Conservation (phyloP, 768 basidiomycete genomes). For the Pulveroboletus frians region DNA sequence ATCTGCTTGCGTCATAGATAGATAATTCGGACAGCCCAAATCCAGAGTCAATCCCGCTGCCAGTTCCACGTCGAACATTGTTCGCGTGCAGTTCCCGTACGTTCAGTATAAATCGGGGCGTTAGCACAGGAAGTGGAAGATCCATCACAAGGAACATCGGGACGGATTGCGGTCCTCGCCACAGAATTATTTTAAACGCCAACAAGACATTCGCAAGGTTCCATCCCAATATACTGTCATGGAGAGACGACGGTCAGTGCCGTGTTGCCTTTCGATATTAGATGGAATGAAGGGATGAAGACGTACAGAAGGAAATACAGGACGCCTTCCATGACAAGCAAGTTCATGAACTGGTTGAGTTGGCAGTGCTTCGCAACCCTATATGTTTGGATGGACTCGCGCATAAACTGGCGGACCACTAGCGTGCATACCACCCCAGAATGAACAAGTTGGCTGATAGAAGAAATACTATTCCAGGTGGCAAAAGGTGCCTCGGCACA, state of each 20-base stretch:
- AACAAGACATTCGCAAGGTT: background rate
- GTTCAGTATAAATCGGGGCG: constrained; percentile 5
- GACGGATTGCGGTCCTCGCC: background rate
- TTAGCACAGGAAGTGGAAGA: background rate
- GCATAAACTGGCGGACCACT: background rate
- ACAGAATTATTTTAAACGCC: background rate
- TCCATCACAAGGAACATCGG: background rate
- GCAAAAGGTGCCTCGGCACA: background rate
- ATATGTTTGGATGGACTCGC: background rate
- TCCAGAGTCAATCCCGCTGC: background rate
- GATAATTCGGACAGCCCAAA: background rate
- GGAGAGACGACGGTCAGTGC: background rate
- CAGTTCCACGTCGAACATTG: background rate
- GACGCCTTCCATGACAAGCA: no score
- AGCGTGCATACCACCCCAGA: background rate
- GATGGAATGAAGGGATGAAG: background rate
- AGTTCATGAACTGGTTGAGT: background rate
- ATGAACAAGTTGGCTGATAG: no score
- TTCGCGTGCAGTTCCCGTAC: constrained; percentile 4
- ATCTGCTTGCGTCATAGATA: no score
- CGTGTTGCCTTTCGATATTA: no score
- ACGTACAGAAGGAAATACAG: background rate
- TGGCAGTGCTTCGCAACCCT: background rate
- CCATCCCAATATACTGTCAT: background rate
- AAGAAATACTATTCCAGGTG: background rate